Percentiles rank a stretch among this genome's conserved stretches.
phyloP scores from a whole-genome alignment of 73 alveolate species.

The Urostyla sp. region DNA sequence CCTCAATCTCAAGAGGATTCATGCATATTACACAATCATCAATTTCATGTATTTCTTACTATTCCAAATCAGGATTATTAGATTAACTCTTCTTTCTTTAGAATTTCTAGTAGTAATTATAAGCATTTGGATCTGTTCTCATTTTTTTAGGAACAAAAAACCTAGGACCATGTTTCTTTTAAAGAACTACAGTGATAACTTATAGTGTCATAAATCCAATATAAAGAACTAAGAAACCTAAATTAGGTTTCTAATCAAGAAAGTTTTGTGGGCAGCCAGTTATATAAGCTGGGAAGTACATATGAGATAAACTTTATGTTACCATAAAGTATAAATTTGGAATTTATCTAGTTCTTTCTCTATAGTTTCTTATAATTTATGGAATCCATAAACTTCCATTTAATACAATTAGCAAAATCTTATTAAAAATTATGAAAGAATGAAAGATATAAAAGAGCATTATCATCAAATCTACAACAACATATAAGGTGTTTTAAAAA shows the following conservation, averaged over 20 bases:
- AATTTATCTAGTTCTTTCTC: conserved; percentile 7
- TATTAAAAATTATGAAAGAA: background rate
- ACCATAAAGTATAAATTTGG: conserved; percentile 5
- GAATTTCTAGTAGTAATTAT: conserved; percentile 52
- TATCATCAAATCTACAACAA: conserved; percentile 1
- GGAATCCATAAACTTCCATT: conserved; percentile 53
- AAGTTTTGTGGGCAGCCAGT: conserved; percentile 36
- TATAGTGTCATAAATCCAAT: background rate
- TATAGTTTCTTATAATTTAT: background rate
- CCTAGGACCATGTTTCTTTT: conserved; percentile 58
- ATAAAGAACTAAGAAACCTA: background rate
- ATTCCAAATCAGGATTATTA: conserved; percentile 58
- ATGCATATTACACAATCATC: conserved; percentile 78
- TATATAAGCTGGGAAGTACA: conserved; percentile 3
- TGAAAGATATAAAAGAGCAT: conserved; percentile 9
- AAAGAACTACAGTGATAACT: background rate
- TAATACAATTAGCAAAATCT: background rate
- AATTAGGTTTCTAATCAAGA: conserved; percentile 38
- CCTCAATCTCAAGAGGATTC: conserved; percentile 37
- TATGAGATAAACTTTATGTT: background rate
- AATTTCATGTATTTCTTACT: conserved; percentile 31
- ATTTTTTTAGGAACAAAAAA: conserved; percentile 62
- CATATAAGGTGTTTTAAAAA: background rate
- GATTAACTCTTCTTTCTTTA: too few species aligned
- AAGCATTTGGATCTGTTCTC: conserved; percentile 10